phyloP scores from a whole-genome alignment of 1,139 yeast species.

The Scheffersomyces cryptocercus region DNA sequence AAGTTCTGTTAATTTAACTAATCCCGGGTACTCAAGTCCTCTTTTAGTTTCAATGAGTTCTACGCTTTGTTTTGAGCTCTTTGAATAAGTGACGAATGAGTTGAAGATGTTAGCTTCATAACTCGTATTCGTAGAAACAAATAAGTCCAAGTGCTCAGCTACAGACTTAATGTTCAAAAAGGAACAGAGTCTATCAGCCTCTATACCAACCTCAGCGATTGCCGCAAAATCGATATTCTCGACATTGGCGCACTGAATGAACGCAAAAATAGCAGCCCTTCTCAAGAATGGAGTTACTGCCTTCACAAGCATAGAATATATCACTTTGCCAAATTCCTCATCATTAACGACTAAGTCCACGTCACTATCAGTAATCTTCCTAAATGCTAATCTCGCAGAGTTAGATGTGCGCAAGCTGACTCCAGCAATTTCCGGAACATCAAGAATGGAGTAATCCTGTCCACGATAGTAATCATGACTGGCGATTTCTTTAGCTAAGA shows the following conservation, averaged over 20 bases:
- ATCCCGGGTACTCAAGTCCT: slow-evolving; percentile 66
- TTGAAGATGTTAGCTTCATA: slow-evolving; percentile 20
- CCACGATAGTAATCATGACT: slow-evolving; percentile 23
- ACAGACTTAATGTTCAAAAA: slow-evolving; percentile 53
- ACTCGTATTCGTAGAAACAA: slow-evolving; percentile 6
- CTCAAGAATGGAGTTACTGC: slow-evolving; percentile 68
- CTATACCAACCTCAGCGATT: slow-evolving; percentile 33
- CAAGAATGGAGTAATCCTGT: slow-evolving; percentile 27
- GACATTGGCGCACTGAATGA: slow-evolving; percentile 56
- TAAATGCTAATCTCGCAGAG: slow-evolving; percentile 17
- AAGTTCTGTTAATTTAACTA: slow-evolving; percentile 55
- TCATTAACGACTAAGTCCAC: slow-evolving; percentile 11
- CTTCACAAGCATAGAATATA: slow-evolving; percentile 59
- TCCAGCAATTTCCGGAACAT: slow-evolving; percentile 33
- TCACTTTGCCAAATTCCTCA: slow-evolving; percentile 31
- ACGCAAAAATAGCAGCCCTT: slow-evolving; percentile 60
- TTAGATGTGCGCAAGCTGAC: slow-evolving; percentile 19
- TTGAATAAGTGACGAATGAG: slow-evolving; percentile 17
- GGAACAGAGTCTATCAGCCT: slow-evolving; percentile 58
- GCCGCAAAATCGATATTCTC: slow-evolving; percentile 33
- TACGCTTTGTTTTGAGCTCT: slow-evolving; percentile 2
- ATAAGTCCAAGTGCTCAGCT: slow-evolving; percentile 9
- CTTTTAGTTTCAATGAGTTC: slow-evolving; percentile 11
- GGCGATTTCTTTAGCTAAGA: slow-evolving; percentile 25
- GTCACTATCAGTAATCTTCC: slow-evolving; percentile 9